Base-by-base conservation (phyloP, 2,329 filamentous ascomycete genomes). In the Bimuria novae-zelandiae region DNA sequence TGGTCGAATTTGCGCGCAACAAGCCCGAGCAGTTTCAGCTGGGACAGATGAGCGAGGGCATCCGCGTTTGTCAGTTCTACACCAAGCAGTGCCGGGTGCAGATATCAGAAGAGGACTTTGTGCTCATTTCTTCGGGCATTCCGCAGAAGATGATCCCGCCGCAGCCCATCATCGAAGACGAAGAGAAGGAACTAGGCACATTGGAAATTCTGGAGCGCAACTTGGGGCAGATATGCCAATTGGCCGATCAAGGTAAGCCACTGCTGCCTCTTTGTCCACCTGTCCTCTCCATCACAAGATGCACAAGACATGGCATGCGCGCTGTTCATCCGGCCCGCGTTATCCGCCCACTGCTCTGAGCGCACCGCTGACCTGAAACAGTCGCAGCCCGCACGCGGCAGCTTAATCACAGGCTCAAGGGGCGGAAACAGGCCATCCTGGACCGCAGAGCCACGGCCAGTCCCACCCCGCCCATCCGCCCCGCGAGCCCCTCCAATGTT, bases 61-160 rank as follows among this genome's bases (percentile, higher is more conserved):
- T 83, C 48, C 83, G 88, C 41, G 85, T 88, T 48, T 95, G 91
- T 68, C 89, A 90, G 57, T 94, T 96, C 72, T 85, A 87, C 67
- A 86, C 90, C 59, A 92, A 92, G 68, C 89, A 92, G 55, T 83
- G 87, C 60, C 84, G 89, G 42, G 88, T 95, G 7, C 90, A 96
- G 75, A 93, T 96, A 56, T 86, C 85, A 16, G 90, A 95, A 71
- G 90, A 95, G 70, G 91, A 96, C 69, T 96, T 88, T 80, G 83
- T 92, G 36, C 78, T 96, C 60, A 92, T 96, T 60, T 85, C 86
- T 49, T 92, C 89, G 33, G 90, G 91, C 23, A 89, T 90, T 60
- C 84, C 92, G 10, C 89, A 95, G 72, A 87, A 90, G 68, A 84
- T 92, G 74, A 90, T 92, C 16, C 88, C 90, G 2, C 87, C 88